Evolutionary conservation across 106 monocot genomes (phyloP), one percentile per base, ranked within the genome.

Genomic region (Alisma plantagoaquatica): DNA sequence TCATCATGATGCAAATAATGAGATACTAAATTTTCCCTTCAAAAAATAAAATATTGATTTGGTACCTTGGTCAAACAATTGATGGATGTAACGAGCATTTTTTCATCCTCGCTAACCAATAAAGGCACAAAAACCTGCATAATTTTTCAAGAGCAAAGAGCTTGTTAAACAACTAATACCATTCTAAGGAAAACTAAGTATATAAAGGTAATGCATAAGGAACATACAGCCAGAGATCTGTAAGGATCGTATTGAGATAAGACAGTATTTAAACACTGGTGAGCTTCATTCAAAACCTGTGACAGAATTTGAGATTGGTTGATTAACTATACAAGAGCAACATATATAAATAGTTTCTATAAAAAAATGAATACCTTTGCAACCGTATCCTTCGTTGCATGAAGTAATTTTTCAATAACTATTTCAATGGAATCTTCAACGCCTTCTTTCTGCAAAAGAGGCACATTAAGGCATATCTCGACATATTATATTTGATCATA

Each of bases 21-120:
- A n/a, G n/a, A n/a, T n/a, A n/a, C n/a, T n/a, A n/a, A n/a, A n/a
- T n/a, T n/a, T n/a, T n/a, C n/a, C n/a, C n/a, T n/a, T n/a, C n/a
- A n/a, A n/a, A n/a, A n/a, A n/a, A n/a, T n/a, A n/a, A n/a, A n/a
- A n/a, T n/a, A n/a, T n/a, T n/a, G n/a, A n/a, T n/a, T n/a, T n/a
- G n/a, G 21, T 60, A 99, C 98, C 98, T 99, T 99, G 46, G 82
- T 90, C 61, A 99, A 79, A 77, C 85, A 90, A 61, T 99, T 99
- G 70, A 99, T 77, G 69, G 90, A 99, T 43, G 73, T 77, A 59
- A 86, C 90, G 57, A 99, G 74, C 10, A 73, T 90, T 65, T 90
- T 99, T 47, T 99, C 98, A 73, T 99, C 98, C 51, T 99, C 90
- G 63, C 64, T 79, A 55, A 80, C 85, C 54, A 99, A 61, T 51